These are phyloP conservation scores for Boletus huronensis DNA, from an alignment of 768 basidiomycete genomes.

Conservation along the genomic window DNA sequence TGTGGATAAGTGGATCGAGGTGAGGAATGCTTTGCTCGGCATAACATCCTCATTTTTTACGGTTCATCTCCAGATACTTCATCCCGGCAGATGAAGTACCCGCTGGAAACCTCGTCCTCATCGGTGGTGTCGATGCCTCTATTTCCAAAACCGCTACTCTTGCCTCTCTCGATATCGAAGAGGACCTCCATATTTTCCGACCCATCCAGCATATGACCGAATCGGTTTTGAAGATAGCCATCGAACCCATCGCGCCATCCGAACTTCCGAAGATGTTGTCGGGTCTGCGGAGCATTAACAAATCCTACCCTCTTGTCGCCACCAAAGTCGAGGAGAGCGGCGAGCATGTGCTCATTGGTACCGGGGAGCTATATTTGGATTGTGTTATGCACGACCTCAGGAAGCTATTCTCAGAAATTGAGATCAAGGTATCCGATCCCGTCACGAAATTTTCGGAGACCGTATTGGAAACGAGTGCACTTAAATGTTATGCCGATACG, in stretches of 20 bases:
- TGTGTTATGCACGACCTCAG: slow-evolving; percentile 96
- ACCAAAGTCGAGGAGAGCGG: slow-evolving; percentile 99
- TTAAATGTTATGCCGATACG: slow-evolving; percentile 99
- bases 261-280: slow-evolving; percentile 99
- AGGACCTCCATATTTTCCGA: slow-evolving; percentile 91
- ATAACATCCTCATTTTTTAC: not conserved
- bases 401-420: slow-evolving; percentile 91
- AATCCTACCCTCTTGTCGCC: slow-evolving; percentile 89
- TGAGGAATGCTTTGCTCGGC: slow-evolving; percentile 31
- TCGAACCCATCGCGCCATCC: slow-evolving; percentile 96
- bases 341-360: slow-evolving; percentile 95
- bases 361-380: slow-evolving; percentile 95
- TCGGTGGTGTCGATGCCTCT: slow-evolving; percentile 90
- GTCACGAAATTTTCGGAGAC: slow-evolving; percentile 99
- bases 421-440: slow-evolving; percentile 99
- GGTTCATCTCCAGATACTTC: slow-evolving; percentile 62
- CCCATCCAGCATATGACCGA: slow-evolving; percentile 97
- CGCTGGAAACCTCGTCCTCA: slow-evolving; percentile 89
- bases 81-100: slow-evolving; percentile 85
- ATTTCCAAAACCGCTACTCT: slow-evolving; percentile 95
- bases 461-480: slow-evolving; percentile 92
- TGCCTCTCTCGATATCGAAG: slow-evolving; percentile 64
- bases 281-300: slow-evolving; percentile 94
- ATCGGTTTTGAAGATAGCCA: slow-evolving; percentile 95
- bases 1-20: slow-evolving; percentile 92